These are phyloP conservation scores for Niveomyces coronatus DNA, from an alignment of 2,329 filamentous ascomycete genomes.

Conservation along the genomic window DNA sequence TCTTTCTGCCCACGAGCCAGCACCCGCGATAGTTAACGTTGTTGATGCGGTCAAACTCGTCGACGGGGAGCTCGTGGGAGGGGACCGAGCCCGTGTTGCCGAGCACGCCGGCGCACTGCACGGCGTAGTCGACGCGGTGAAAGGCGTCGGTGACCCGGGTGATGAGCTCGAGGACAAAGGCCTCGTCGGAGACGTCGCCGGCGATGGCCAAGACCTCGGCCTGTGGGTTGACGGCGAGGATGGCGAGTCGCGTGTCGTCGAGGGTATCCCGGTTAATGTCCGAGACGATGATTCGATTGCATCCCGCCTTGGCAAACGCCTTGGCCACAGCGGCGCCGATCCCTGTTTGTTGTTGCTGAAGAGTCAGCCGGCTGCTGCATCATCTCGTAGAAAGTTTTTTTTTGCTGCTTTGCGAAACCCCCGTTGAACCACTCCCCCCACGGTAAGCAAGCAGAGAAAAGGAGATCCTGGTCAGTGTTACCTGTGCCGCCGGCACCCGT, in stretches of 20 bases:
- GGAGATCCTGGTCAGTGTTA: constrained; percentile 13
- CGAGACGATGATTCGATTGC: constrained; percentile 41
- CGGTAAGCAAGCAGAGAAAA: background rate
- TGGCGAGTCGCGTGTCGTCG: constrained; percentile 22
- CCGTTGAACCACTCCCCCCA: too few relatives aligned
- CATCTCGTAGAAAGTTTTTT: too few relatives aligned
- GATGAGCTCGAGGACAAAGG: constrained; percentile 30
- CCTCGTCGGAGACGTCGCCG: constrained; percentile 38
- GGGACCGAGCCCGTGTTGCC: constrained; percentile 29
- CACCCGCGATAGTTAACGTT: constrained; percentile 43
- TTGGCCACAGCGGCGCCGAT: constrained; percentile 44
- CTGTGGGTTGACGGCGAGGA: constrained; percentile 14
- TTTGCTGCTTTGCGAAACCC: too few relatives aligned
- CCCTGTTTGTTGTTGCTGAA: constrained; percentile 24
- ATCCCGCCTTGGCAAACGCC: constrained; percentile 40
- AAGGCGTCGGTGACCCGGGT: constrained; percentile 24
- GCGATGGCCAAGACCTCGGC: constrained; percentile 21
- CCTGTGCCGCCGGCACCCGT: constrained; percentile 38
- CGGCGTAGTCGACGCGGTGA: constrained; percentile 42
- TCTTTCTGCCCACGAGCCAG: constrained; percentile 36
- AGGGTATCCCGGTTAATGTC: constrained; percentile 36
- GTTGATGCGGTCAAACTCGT: constrained; percentile 4
- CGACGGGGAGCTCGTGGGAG: constrained; percentile 35
- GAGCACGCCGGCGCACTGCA: constrained; percentile 45
- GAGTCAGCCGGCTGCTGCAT: too few relatives aligned